Conservation (phyloP, 2,329 filamentous ascomycete genomes). For the Metarhizium brunneum region DNA sequence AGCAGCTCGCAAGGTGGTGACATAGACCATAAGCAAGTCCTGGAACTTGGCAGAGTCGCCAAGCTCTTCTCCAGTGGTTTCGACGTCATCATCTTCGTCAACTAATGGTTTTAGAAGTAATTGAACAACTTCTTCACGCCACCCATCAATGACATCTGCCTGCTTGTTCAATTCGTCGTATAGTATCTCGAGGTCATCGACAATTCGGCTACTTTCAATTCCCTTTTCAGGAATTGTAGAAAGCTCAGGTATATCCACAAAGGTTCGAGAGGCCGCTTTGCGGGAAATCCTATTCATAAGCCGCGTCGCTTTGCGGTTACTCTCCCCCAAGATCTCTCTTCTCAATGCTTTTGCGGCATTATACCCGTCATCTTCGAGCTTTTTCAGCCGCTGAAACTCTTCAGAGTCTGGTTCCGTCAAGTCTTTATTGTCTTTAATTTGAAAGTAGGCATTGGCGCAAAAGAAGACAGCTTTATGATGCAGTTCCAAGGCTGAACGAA, state of each 20-base stretch:
- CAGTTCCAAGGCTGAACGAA: slow-evolving; percentile 67
- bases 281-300: slow-evolving; percentile 55
- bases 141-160: slow-evolving; percentile 59
- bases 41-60: slow-evolving; percentile 79
- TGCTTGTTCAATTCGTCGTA: slow-evolving; percentile 62
- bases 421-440: slow-evolving; percentile 64
- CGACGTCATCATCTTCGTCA: slow-evolving; percentile 65
- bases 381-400: slow-evolving; percentile 57
- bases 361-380: slow-evolving; percentile 63
- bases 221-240: slow-evolving; percentile 46
- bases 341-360: slow-evolving; percentile 69
- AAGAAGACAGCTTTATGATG: slow-evolving; percentile 81
- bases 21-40: slow-evolving; percentile 81
- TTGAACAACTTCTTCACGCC: slow-evolving; percentile 64
- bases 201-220: slow-evolving; percentile 60
- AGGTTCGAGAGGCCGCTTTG: slow-evolving; percentile 41
- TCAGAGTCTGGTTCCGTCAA: slow-evolving; percentile 58
- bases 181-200: slow-evolving; percentile 58
- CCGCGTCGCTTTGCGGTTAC: slow-evolving; percentile 23
- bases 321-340: slow-evolving; percentile 63
- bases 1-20: slow-evolving; percentile 64
- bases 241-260: slow-evolving; percentile 53
- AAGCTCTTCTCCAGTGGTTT: slow-evolving; percentile 83
- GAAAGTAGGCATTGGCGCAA: slow-evolving; percentile 71
- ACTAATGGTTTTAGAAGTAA: slow-evolving; percentile 67